Base-by-base conservation (phyloP, 1,139 yeast genomes). In the Saccharomyces hybrid region DNA sequence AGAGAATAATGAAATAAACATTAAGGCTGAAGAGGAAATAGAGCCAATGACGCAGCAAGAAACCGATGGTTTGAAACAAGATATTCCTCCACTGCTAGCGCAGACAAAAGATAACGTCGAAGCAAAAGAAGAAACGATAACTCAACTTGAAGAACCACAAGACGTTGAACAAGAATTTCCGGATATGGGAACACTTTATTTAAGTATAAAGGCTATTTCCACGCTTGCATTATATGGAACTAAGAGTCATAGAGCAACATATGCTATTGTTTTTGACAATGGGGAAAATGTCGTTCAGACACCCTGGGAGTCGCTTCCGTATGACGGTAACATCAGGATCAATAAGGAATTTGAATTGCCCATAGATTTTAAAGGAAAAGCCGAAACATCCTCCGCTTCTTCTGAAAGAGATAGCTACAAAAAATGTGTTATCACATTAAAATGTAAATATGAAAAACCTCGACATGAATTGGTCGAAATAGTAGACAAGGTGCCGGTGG, bases 301-400 rank as follows among this genome's bases (percentile, higher is more conserved):
- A 0, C 84, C 88, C 31, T 81, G 80, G 64, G 77, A 82, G 60
- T 70, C 73, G 5, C 66, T 88, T 55, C 70, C 73, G 3, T 65
- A 73, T 14, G 60, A 60, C 11, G 70, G 69, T 44, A 71, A 73
- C 26, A 75, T 83, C 25, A 57, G 71, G 7, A 74, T 91, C 52
- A 83, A 84, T 53, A 91, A 88, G 65, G 98, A 93, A 67, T 90
- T 90, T 68, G 98, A 91, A 68, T 77, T 88, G 3, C 93, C 87
- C 16, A 56, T 69, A 41, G 64, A 61, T 25, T 57, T 59, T 1
- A 58, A 60, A 11, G 14, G 47, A 2, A 59, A 64, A 2, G 16
- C 13, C 2, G 44, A 38, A 3, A 9, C 44, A 9, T 38, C 44
- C 25, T 38, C 44, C 6, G n/a, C 25, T 23, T 9, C 13, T 38